Evolutionary conservation across 306 rosid genomes (phyloP), one percentile per base, ranked within the genome.

Genomic region (Lithocarpus polystachyus): DNA sequence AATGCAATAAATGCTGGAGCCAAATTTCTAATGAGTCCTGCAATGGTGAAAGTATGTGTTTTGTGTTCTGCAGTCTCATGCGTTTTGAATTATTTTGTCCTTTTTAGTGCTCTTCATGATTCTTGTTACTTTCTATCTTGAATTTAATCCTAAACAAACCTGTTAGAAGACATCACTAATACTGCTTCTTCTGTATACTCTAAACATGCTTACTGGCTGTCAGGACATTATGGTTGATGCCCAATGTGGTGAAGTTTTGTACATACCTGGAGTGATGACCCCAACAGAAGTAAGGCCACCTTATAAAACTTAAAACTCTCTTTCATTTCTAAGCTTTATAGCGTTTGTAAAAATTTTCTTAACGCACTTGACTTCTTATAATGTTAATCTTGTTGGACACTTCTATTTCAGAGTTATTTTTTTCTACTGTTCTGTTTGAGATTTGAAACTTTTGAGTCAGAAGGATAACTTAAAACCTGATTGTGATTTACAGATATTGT

Each of bases 241-340:
- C 70, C 79, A 22, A 70, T 70, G 73, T 78, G 53, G 76, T 74
- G 98, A 89, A 40, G 69, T 86, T 81, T 77, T 94, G 76, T 94
- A 92, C 75, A 92, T 92, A 77, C 98, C 98, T 11, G 98, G 98
- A 31, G 84, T 87, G 72, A 92, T 94, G 98, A 94, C 94, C 81
- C 98, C 98, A 83, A 90, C 98, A 33, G 97, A 94, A 91, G 98
- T 94, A 85, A 87, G 90, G n/a, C 40, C 61, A 75, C 28, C 51
- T 75, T 75, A 74, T 83, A 29, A 13, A 20, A 23, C 60, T 31
- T 70, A 12, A 12, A 31, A 54, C 3, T 3, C 52, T 18, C 2
- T 7, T 24, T 33, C 77, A 57, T 65, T 56, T 79, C 22, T 17
- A 26, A 57, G 78, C 56, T 79, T 84, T 81, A 56, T 22, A 43